These are phyloP conservation scores for Rubus idaeus DNA, from an alignment of 306 rosid species.

Conservation along the genomic window DNA sequence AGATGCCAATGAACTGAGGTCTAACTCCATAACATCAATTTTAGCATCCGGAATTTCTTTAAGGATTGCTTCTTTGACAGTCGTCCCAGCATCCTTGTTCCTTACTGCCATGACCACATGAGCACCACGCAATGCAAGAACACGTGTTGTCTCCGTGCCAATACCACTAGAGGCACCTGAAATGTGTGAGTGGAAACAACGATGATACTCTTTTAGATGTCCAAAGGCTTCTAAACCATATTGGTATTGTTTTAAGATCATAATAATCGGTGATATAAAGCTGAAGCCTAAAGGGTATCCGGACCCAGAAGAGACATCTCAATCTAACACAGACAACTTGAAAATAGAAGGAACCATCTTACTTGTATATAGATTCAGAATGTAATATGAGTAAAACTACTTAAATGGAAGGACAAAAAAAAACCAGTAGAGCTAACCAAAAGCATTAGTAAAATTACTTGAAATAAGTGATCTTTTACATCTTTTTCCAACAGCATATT, in stretches of 20 bases:
- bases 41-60: constrained; percentile 61
- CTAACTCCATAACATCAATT: constrained; percentile 65
- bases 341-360: not conserved
- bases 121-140: constrained; percentile 74
- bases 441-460: not conserved
- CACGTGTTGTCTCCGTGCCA: constrained; percentile 68
- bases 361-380: not conserved
- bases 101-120: constrained; percentile 78
- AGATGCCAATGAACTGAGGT: constrained; percentile 66
- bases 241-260: no score
- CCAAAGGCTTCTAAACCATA: no score
- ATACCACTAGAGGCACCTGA: constrained; percentile 87
- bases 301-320: not conserved
- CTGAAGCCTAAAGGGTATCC: no score
- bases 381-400: not conserved
- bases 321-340: not conserved
- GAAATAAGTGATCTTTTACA: not conserved
- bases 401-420: not conserved
- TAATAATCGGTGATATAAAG: no score
- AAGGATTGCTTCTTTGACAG: constrained; percentile 47
- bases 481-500: not conserved
- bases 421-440: not conserved
- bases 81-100: constrained; percentile 46
- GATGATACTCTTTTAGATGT: no score
- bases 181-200: not conserved